phyloP scores from a whole-genome alignment of 306 rosid species.

The Medicago lupulina region DNA sequence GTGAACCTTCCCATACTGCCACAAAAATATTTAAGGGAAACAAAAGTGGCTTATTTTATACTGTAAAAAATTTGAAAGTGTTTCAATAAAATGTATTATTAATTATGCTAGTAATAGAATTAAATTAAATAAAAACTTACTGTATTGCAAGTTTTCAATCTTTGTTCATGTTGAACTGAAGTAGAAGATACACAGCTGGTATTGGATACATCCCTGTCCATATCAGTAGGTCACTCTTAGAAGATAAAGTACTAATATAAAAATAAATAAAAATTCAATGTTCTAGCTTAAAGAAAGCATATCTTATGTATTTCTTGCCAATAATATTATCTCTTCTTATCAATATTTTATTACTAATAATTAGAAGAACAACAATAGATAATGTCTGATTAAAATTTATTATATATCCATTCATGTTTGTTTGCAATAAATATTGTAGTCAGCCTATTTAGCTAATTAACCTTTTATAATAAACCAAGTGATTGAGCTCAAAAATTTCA shows the following conservation, averaged over 20 bases:
- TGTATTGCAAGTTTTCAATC: constrained; percentile 38
- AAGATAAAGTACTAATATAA: neutral
- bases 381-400: constrained; percentile 12
- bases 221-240: constrained; percentile 27
- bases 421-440: constrained; percentile 25
- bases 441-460: constrained; percentile 13
- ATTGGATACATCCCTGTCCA: constrained; percentile 52
- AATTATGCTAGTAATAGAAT: constrained; percentile 19
- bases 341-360: constrained; percentile 5
- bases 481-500: neutral
- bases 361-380: constrained; percentile 17
- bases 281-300: constrained; percentile 22
- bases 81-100: constrained; percentile 21
- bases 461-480: constrained; percentile 23
- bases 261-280: constrained; percentile 16
- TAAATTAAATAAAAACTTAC: constrained; percentile 43
- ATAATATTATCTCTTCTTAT: neutral
- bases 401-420: constrained; percentile 7
- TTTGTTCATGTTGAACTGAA: constrained; percentile 41
- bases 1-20: constrained; percentile 66
- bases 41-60: constrained; percentile 16
- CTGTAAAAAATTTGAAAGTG: neutral
- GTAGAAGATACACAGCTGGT: constrained; percentile 37
- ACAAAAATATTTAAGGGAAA: constrained; percentile 33
- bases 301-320: constrained; percentile 12